A percentile compares a stretch with the other conserved stretches of the same genome.
phyloP scores from a whole-genome alignment of 805 yeast species.

The Schizosaccharomyces cryophilus region DNA sequence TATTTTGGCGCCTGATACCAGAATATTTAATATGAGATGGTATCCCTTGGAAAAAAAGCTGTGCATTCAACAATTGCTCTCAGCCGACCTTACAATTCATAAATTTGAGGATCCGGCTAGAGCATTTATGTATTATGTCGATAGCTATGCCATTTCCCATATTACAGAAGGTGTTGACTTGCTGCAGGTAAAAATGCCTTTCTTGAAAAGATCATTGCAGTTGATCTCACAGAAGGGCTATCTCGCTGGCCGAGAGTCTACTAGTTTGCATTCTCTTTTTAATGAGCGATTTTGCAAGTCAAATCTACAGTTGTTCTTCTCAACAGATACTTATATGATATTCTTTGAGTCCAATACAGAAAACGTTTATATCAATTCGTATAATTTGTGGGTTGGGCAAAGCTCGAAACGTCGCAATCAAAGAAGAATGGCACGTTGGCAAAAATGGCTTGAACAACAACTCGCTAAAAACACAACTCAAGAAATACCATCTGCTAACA shows the following conservation, averaged over 20 bases:
- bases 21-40: constrained; percentile 70
- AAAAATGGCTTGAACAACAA: background rate
- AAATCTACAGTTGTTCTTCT: background rate
- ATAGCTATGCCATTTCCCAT: constrained; percentile 78
- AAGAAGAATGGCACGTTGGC: background rate
- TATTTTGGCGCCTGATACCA: constrained; percentile 63
- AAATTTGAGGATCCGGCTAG: constrained; percentile 48
- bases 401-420: background rate
- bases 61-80: constrained; percentile 57
- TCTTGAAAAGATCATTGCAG: constrained; percentile 17
- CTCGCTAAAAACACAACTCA: background rate
- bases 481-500: background rate
- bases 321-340: background rate
- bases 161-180: constrained; percentile 91
- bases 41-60: constrained; percentile 27
- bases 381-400: background rate
- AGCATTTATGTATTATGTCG: constrained; percentile 76
- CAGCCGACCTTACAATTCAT: constrained; percentile 68
- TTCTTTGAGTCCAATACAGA: background rate
- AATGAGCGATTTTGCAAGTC: constrained; percentile 1
- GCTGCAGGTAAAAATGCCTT: constrained; percentile 53
- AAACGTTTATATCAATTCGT: background rate
- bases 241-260: background rate
- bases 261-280: background rate
- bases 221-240: background rate